Evolutionary conservation across 495 filamentous ascomycete species (phyloP).

Genomic region (Penicillium taxi): DNA sequence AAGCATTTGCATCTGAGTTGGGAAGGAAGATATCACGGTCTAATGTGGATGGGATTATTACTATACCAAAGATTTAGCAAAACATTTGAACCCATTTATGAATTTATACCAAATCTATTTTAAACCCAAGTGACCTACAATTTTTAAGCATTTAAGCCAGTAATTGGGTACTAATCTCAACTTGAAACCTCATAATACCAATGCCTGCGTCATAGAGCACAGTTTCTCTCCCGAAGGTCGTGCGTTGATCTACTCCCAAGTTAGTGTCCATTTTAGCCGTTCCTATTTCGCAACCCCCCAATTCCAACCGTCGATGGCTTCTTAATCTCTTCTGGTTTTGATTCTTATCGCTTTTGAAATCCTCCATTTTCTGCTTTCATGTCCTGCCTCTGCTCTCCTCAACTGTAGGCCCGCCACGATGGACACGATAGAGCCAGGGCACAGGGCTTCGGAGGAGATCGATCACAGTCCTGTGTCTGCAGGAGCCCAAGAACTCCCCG

Average conservation of each 20-base stretch:
- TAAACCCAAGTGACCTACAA: too few species aligned
- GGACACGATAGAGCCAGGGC: conserved; percentile 31
- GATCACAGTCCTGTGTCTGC: conserved; percentile 14
- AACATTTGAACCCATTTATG: too few species aligned
- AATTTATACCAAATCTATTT: too few species aligned
- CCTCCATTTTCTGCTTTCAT: conserved; percentile 9
- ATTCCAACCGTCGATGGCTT: conserved; percentile 11
- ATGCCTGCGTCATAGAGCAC: conserved; percentile 22
- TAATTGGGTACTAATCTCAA: too few species aligned
- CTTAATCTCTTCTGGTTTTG: neutral
- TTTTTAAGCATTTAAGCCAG: too few species aligned
- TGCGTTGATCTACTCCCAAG: conserved; percentile 22
- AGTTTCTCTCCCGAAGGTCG: conserved; percentile 19
- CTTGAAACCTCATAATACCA: too few species aligned
- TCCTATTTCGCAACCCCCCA: conserved; percentile 10
- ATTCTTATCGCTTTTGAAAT: conserved; percentile 4
- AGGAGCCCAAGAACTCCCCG: conserved; percentile 52
- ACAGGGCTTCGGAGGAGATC: conserved; percentile 30
- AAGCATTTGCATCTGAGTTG: conserved; percentile 16
- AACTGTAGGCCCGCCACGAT: conserved; percentile 25
- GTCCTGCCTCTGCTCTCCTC: conserved; percentile 12
- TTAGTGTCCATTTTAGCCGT: conserved; percentile 12
- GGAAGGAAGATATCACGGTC: conserved; percentile 9
- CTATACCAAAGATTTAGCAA: too few species aligned
- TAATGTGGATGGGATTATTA: neutral